Evolutionary conservation across 805 yeast species (phyloP), one percentile per base, ranked within the genome.

Genomic region (Lipomyces kockii): DNA sequence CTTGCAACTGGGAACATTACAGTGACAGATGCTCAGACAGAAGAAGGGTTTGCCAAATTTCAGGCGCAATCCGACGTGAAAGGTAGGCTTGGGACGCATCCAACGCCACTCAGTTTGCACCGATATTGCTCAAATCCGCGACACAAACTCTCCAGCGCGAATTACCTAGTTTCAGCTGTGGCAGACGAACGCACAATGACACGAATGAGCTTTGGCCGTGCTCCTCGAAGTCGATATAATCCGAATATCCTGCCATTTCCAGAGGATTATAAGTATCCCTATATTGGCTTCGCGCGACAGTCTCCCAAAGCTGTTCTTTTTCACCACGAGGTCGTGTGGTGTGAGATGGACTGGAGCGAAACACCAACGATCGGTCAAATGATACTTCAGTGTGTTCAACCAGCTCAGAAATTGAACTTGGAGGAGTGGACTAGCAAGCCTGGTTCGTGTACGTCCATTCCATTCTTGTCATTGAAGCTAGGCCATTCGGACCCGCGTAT

Each of bases 401-500:
- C 29, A 12, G 35, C 53, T 2, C 17, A 27, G 51, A 37, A 22
- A 22, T n/a, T 56, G 37, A 9, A 34, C 8, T 46, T 54, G 22
- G 12, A 34, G 20, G 69, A 66, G 20, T 63, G 63, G 63, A 22
- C 39, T 6, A 34, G 61, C 9, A 60, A 63, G 34, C 35, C 32
- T 9, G 67, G 61, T 2, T 17, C 20, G 20, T 66, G 69, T 55
- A n/a, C 1, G 1, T 7, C 25, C 7, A 11, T 35, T 39, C 57
- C 63, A 27, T 60, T 29, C 34, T 27, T 67, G 59, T 11, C 58
- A 17, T n/a, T 60, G 49, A 11, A 12, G 25, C 69, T 60, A 14
- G 70, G 70, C 6, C 65, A 60, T 37, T 11, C 62, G n/a, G 71
- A 68, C 22, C 71, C 71, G 20, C 64, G 71, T 3, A 62, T 66